These are phyloP conservation scores for Umbelopsis sp. DNA, from an alignment of 192 early-diverging fungal genomes.

Conservation along the genomic window DNA sequence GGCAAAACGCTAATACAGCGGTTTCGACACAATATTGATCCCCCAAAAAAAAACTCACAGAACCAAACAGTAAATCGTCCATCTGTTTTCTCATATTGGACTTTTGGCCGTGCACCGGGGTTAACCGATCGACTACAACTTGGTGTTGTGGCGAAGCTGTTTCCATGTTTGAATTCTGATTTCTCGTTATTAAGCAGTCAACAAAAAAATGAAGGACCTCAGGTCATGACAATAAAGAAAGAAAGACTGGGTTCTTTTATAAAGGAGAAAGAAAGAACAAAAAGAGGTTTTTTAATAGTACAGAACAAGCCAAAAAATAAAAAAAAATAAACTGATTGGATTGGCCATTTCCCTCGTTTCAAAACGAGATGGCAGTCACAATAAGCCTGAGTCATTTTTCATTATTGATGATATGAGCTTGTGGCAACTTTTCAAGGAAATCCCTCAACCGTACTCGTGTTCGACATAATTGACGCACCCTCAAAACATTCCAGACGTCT, in stretches of 20 bases:
- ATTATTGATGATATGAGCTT: not conserved
- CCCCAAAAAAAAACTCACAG: slow-evolving; percentile 23
- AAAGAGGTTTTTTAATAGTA: slow-evolving; percentile 6
- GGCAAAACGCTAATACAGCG: not conserved
- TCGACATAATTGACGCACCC: slow-evolving; percentile 58
- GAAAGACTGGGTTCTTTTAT: not conserved
- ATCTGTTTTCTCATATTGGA: slow-evolving; percentile 28
- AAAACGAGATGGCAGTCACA: slow-evolving; percentile 6
- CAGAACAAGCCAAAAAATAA: not conserved
- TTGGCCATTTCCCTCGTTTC: not conserved
- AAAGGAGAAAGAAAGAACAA: not conserved
- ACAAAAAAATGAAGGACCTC: not conserved
- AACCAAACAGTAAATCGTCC: slow-evolving; percentile 38
- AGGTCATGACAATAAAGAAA: not conserved
- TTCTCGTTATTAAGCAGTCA: no score
- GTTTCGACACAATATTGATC: not conserved
- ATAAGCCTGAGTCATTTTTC: slow-evolving; percentile 8
- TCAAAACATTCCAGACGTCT: slow-evolving; percentile 48
- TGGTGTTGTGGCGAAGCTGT: slow-evolving; percentile 17
- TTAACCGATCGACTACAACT: slow-evolving; percentile 10
- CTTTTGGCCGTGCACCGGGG: not conserved
- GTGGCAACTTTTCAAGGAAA: slow-evolving; percentile 28
- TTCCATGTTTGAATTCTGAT: not conserved
- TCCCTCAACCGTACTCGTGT: slow-evolving; percentile 31
- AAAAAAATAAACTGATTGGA: not conserved